phyloP scores from a whole-genome alignment of 345 rosid genomes.

The Microcos paniculata region DNA sequence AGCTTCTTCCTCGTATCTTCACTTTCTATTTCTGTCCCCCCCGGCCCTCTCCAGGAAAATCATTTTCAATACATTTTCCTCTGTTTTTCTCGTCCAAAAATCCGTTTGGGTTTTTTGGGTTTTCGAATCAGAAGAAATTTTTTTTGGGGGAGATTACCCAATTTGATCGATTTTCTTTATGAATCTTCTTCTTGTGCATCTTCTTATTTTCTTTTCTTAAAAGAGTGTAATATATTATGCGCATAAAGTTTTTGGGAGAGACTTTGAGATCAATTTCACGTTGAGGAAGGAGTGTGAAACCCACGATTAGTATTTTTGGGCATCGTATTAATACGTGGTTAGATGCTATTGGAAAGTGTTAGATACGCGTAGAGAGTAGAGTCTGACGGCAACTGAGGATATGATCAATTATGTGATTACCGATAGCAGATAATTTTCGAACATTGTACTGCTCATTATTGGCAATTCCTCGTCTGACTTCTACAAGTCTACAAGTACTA shows the following conservation, averaged over 20 bases:
- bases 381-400: background rate
- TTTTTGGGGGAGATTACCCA: background rate
- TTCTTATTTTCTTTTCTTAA: background rate
- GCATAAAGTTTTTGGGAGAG: background rate
- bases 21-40: background rate
- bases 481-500: background rate
- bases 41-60: background rate
- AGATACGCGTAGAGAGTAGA: background rate
- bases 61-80: conserved; percentile 1
- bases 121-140: background rate
- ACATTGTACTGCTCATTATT: background rate
- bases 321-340: background rate
- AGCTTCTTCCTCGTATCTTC: conserved; percentile 13
- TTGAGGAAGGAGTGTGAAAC: background rate
- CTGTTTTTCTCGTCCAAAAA: background rate
- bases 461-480: background rate
- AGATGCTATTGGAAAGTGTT: background rate
- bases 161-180: background rate
- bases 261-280: background rate
- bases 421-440: background rate
- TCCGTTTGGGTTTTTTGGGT: background rate
- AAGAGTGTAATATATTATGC: background rate
- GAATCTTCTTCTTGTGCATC: background rate
- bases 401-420: background rate
- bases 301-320: background rate